These are phyloP conservation scores for Lonicera japonica DNA, from an alignment of 129 eudicot genomes.

Conservation along the genomic window DNA sequence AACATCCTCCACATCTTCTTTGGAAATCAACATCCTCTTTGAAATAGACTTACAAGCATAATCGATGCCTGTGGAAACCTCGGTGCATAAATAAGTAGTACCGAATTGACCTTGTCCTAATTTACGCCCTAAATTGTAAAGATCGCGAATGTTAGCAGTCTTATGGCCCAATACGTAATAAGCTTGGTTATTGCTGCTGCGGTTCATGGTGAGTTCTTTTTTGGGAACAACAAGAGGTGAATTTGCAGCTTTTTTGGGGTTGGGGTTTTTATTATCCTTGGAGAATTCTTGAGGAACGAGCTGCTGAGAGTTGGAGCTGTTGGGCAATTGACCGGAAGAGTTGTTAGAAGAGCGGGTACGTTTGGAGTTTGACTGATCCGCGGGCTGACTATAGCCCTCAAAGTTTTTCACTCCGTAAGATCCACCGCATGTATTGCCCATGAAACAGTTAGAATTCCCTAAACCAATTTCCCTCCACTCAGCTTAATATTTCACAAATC, in stretches of 20 bases:
- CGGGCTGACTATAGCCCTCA: slow-evolving; percentile 69
- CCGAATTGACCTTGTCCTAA: slow-evolving; percentile 92
- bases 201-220: slow-evolving; percentile 55
- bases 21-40: slow-evolving; percentile 72
- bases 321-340: slow-evolving; percentile 46
- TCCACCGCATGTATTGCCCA: slow-evolving; percentile 99
- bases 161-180: slow-evolving; percentile 69
- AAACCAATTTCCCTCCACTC: slow-evolving; percentile 4
- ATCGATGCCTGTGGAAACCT: slow-evolving; percentile 51
- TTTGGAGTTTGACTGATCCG: slow-evolving; percentile 49
- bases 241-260: slow-evolving; percentile 18
- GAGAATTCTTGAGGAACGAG: slow-evolving; percentile 59
- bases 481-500: slow-evolving; percentile 14
- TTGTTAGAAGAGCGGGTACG: slow-evolving; percentile 26
- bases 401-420: slow-evolving; percentile 52
- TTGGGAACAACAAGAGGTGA: slow-evolving; percentile 27
- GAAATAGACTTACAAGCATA: slow-evolving; percentile 86
- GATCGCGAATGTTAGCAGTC: slow-evolving; percentile 72
- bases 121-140: slow-evolving; percentile 64
- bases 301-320: slow-evolving; percentile 41
- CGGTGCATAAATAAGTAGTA: slow-evolving; percentile 73
- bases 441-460: slow-evolving; percentile 38
- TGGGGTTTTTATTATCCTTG: slow-evolving; percentile 27
- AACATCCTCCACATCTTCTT: slow-evolving; percentile 86
- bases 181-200: slow-evolving; percentile 39